These are phyloP conservation scores for Chaetomium olivaceum DNA, from an alignment of 2,329 filamentous ascomycete genomes.

Conservation along the genomic window DNA sequence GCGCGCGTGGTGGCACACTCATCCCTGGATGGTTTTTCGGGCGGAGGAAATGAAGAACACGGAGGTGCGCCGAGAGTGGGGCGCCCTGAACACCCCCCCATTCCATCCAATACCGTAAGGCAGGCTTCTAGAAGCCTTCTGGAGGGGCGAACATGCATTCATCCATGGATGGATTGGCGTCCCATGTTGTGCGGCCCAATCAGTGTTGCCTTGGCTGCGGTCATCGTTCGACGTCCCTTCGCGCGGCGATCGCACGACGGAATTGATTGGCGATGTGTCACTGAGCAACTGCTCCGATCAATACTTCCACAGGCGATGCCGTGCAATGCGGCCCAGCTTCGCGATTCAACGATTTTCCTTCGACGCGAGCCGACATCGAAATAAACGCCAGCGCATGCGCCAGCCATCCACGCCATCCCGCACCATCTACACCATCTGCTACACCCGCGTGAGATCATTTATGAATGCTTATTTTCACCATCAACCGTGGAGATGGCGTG, in stretches of 20 bases:
- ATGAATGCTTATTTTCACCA: not conserved
- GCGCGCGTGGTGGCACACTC: not conserved
- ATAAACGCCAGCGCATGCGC: not conserved
- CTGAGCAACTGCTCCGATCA: not conserved
- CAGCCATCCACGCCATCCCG: too few relatives aligned
- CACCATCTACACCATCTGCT: not conserved
- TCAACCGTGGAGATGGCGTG: constrained; percentile 12
- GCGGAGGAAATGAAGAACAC: constrained; percentile 9
- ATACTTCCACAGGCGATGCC: not conserved
- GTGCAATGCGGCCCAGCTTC: not conserved
- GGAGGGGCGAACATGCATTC: constrained; percentile 1
- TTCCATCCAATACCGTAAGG: constrained; percentile 1
- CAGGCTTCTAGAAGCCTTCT: constrained; percentile 33
- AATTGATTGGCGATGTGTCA: constrained; percentile 11
- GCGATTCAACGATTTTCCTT: not conserved
- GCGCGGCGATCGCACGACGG: not conserved
- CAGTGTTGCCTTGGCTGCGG: constrained; percentile 1
- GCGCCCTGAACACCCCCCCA: not conserved
- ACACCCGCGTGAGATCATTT: not conserved
- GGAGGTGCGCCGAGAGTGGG: constrained; percentile 10
- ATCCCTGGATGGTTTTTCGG: not conserved
- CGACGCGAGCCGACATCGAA: not conserved
- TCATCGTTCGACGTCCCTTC: not conserved
- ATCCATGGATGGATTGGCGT: not conserved
- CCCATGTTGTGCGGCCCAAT: constrained; percentile 13